phyloP scores from a whole-genome alignment of 306 rosid species.

The Fragaria iinumae region DNA sequence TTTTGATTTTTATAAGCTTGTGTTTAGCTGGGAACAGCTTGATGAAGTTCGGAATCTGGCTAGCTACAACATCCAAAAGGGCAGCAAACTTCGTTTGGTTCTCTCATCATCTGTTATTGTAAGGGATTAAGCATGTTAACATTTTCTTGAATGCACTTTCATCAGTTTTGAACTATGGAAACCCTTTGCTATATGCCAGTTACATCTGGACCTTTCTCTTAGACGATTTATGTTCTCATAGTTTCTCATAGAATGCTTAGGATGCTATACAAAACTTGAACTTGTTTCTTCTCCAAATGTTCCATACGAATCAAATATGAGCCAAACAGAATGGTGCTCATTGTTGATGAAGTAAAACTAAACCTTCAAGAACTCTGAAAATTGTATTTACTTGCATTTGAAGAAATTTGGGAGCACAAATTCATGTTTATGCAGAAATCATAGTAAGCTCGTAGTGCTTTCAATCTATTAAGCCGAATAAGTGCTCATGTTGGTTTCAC shows the following conservation, averaged over 20 bases:
- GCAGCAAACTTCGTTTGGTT: slow-evolving; percentile 5
- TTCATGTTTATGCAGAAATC: no score
- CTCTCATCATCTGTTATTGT: background rate
- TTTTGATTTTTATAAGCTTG: background rate
- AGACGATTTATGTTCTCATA: background rate
- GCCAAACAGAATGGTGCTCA: background rate
- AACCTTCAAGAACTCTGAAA: background rate
- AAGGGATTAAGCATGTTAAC: background rate
- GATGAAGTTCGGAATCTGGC: background rate
- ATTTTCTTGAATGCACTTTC: background rate
- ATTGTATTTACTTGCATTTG: background rate
- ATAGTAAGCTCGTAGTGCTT: background rate
- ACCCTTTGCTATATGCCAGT: background rate
- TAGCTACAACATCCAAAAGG: slow-evolving; percentile 17
- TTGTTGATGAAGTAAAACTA: background rate
- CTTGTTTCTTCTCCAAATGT: background rate
- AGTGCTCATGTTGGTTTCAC: background rate
- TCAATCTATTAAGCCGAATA: background rate
- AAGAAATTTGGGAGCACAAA: background rate
- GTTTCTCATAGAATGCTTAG: background rate
- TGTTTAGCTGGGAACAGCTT: slow-evolving; percentile 17
- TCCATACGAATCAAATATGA: no score
- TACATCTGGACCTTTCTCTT: background rate
- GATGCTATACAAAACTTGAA: no score
- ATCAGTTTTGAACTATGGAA: background rate